Evolutionary conservation across 2,329 filamentous ascomycete genomes (phyloP).

Genomic region (Geosmithia putterillii): DNA sequence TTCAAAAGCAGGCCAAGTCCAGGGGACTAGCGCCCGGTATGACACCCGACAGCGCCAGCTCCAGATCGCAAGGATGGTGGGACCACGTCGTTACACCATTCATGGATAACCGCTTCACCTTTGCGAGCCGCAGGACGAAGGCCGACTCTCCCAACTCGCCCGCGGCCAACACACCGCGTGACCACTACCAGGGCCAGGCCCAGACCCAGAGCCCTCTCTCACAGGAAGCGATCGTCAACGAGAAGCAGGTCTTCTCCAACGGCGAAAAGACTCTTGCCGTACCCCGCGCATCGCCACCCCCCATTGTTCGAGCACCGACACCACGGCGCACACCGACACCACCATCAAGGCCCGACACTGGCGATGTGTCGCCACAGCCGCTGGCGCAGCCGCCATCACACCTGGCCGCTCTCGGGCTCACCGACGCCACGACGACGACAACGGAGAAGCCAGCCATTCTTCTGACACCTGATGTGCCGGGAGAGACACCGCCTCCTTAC

Average conservation of each 20-base stretch:
- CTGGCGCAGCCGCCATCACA: neutral
- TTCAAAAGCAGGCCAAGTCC: slow-evolving; percentile 23
- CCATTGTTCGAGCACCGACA: slow-evolving; percentile 22
- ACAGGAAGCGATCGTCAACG: slow-evolving; percentile 1
- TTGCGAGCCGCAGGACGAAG: slow-evolving; percentile 24
- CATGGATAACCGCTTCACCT: slow-evolving; percentile 28
- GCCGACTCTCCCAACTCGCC: slow-evolving; percentile 15
- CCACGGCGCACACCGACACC: slow-evolving; percentile 20
- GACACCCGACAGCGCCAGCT: slow-evolving; percentile 36
- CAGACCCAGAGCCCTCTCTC: slow-evolving; percentile 5
- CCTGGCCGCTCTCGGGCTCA: neutral
- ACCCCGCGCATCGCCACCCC: slow-evolving; percentile 11
- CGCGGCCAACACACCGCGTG: slow-evolving; percentile 11
- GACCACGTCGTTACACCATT: slow-evolving; percentile 66
- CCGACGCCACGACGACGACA: slow-evolving; percentile 3
- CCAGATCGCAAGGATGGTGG: slow-evolving; percentile 62
- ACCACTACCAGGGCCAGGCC: neutral
- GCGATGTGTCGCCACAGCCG: neutral
- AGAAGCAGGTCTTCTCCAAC: slow-evolving; percentile 3
- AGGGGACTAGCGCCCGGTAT: slow-evolving; percentile 17
- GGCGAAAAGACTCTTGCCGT: slow-evolving; percentile 1
- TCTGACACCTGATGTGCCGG: slow-evolving; percentile 20
- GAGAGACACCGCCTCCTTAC: slow-evolving; percentile 39
- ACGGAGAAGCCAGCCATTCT: slow-evolving; percentile 22
- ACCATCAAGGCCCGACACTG: slow-evolving; percentile 4